Evolutionary conservation across 805 yeast species (phyloP).

Genomic region (Cyberlindnera euphorbiae): DNA sequence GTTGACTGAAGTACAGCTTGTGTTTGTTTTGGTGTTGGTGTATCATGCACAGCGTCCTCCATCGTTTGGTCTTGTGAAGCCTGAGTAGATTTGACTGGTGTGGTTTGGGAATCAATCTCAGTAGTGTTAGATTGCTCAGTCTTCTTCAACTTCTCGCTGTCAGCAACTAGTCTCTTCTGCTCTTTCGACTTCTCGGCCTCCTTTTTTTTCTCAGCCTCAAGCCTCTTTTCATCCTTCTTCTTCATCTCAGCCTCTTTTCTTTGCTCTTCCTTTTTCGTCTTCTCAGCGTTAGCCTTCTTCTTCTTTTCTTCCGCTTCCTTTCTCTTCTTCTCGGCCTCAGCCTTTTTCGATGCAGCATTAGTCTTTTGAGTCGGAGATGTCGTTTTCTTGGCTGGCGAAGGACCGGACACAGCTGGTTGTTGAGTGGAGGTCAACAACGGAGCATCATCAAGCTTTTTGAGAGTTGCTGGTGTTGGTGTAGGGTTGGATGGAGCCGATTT

Average conservation of each 20-base stretch:
- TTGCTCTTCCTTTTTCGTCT: not conserved
- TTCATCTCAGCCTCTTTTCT: not conserved
- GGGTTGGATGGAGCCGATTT: not conserved
- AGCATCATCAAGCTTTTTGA: not conserved
- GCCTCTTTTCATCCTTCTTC: not conserved
- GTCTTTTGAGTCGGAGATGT: not conserved
- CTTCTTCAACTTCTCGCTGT: slow-evolving; percentile 2
- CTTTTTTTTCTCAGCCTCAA: not conserved
- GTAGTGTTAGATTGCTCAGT: slow-evolving; percentile 10
- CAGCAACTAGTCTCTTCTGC: no score
- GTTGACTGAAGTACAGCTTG: no score
- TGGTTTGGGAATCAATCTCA: no score
- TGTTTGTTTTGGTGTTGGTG: no score
- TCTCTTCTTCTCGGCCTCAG: slow-evolving; percentile 1
- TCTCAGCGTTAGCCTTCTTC: not conserved
- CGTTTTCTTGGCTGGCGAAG: slow-evolving; percentile 1
- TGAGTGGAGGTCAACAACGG: not conserved
- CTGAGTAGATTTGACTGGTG: no score
- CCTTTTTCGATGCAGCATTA: not conserved
- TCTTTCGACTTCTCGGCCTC: no score
- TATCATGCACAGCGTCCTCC: no score
- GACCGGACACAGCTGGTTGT: not conserved
- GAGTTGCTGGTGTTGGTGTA: not conserved
- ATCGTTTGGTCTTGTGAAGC: no score
- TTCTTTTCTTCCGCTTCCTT: not conserved